phyloP scores from a whole-genome alignment of 1,284 basidiomycete genomes.

The Microbotryomycetes sp. region DNA sequence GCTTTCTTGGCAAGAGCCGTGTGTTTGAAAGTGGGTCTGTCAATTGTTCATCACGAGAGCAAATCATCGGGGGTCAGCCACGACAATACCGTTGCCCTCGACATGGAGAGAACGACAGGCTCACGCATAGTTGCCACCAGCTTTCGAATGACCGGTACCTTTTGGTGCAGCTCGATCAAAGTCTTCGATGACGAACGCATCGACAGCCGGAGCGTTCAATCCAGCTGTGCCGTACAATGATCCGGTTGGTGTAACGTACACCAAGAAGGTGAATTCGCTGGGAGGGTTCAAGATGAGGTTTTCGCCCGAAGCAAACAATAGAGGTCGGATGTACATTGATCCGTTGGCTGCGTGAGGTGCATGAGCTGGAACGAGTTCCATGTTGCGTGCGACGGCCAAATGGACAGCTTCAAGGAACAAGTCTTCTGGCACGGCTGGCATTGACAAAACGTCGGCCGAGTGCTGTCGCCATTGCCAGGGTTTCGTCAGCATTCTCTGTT shows the following conservation, averaged over 20 bases:
- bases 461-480: conserved; percentile 14
- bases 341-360: conserved; percentile 23
- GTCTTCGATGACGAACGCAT: conserved; percentile 41
- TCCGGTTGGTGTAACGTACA: conserved; percentile 42
- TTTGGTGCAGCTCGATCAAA: conserved; percentile 42
- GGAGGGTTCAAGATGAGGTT: conserved; percentile 39
- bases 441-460: conserved; percentile 39
- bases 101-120: background rate
- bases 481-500: background rate
- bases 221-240: conserved; percentile 41
- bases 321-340: conserved; percentile 33
- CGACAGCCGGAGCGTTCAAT: conserved; percentile 39
- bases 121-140: background rate
- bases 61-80: too few species aligned
- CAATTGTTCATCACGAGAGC: background rate
- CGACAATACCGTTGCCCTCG: too few species aligned
- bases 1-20: conserved; percentile 39
- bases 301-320: conserved; percentile 39
- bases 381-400: conserved; percentile 41
- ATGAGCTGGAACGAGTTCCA: conserved; percentile 42
- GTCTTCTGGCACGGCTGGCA: conserved; percentile 38
- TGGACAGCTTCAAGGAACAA: conserved; percentile 37
- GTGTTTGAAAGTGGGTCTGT: conserved; percentile 30
- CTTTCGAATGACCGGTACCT: conserved; percentile 27
- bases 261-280: conserved; percentile 41